Percentiles rank a stretch among this genome's conserved stretches.
These are phyloP conservation scores for Inga laurina DNA, from an alignment of 306 rosid genomes.

Conservation along the genomic window DNA sequence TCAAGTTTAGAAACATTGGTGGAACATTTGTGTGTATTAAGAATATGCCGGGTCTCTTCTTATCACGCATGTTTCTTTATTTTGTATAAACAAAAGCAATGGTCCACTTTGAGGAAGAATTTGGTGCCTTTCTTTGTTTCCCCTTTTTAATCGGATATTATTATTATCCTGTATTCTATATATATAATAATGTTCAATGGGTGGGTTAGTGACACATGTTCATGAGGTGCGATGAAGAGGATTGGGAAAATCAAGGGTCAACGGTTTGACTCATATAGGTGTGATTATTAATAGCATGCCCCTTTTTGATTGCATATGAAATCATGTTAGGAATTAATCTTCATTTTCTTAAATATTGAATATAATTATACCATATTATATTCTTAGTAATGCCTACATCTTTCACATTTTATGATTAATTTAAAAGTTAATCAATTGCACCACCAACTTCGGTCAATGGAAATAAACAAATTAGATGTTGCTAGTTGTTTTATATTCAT, in stretches of 20 bases:
- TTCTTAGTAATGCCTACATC: neutral
- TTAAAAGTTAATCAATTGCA: neutral
- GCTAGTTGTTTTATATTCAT: neutral
- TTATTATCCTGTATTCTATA: neutral
- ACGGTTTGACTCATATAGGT: neutral
- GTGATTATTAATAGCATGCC: neutral
- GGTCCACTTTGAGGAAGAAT: conserved; percentile 4
- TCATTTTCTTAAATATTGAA: neutral
- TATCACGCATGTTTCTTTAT: neutral
- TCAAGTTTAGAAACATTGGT: no score
- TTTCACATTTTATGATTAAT: neutral
- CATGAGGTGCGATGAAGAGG: neutral
- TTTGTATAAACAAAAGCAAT: conserved; percentile 1
- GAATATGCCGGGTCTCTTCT: neutral
- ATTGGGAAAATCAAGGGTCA: neutral
- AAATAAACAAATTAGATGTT: neutral
- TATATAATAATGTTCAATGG: neutral
- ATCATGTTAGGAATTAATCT: neutral
- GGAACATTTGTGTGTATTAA: neutral
- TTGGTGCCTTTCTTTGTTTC: neutral
- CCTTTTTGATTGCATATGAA: neutral
- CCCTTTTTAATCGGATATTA: neutral
- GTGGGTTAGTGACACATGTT: neutral
- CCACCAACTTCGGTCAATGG: neutral
- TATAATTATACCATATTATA: neutral